Conservation (phyloP, 2,329 filamentous ascomycete species). For the Scytalidium sp. region DNA sequence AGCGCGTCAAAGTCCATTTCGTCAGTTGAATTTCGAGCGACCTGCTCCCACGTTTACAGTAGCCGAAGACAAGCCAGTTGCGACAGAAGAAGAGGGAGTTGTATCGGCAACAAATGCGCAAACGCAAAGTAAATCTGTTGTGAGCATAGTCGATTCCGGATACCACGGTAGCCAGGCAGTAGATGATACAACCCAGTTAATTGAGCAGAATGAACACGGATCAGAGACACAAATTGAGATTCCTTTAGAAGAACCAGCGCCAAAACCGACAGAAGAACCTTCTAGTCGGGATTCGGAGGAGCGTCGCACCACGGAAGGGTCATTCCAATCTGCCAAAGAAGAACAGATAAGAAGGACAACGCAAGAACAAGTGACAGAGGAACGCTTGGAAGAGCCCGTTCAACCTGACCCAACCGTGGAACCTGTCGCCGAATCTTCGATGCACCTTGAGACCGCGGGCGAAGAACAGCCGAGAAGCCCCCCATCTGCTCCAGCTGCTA, state of each 20-base stretch:
- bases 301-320: slow-evolving; percentile 22
- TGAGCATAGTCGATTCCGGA: slow-evolving; percentile 56
- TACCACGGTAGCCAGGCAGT: slow-evolving; percentile 68
- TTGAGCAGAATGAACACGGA: neutral
- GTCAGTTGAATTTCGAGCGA: slow-evolving; percentile 31
- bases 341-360: slow-evolving; percentile 33
- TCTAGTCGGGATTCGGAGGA: slow-evolving; percentile 18
- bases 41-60: slow-evolving; percentile 52
- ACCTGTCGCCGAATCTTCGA: slow-evolving; percentile 17
- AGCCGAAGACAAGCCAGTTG: slow-evolving; percentile 46
- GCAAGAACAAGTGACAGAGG: slow-evolving; percentile 6
- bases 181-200: slow-evolving; percentile 11
- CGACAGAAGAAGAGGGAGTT: slow-evolving; percentile 8
- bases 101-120: slow-evolving; percentile 8
- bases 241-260: neutral
- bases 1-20: slow-evolving; percentile 37
- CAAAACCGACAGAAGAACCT: neutral
- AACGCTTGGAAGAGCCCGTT: neutral
- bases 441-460: neutral
- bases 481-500: slow-evolving; percentile 6
- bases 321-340: slow-evolving; percentile 43
- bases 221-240: neutral
- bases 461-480: neutral
- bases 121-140: slow-evolving; percentile 24
- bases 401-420: slow-evolving; percentile 4